Evolutionary conservation across 495 filamentous ascomycete species (phyloP), one percentile per base, ranked within the genome.

Genomic region (Sphaerosporella brunnea): DNA sequence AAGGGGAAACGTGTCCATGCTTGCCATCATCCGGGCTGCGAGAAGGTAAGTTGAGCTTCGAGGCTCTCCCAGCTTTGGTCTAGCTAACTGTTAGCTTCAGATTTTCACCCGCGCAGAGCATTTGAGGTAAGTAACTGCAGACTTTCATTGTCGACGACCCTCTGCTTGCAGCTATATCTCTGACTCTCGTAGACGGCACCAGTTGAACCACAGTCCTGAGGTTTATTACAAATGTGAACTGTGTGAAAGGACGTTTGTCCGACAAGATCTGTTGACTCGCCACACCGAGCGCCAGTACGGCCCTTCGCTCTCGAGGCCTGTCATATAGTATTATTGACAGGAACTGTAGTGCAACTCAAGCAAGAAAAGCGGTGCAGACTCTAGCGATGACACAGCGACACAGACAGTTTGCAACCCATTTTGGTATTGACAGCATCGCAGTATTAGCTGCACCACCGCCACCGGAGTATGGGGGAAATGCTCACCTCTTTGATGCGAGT

Each of bases 211-310:
- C 23, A 61, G 53, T 42, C 58, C 58, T 20, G 58, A 61, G 35
- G 58, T 61, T 9, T 53, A 48, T 49, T 61, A 61, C 42, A 61
- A 61, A 56, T 61, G 58, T 49, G 58, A 61, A 20, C 52, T 61
- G 53, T 61, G 58, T 32, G 58, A 61, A 21, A 54, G 51, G 49
- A 61, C 58, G 23, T 61, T 61, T 51, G 58, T 61, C 28, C 53
- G 58, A 44, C 58, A 61, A 35, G 58, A 61, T 52, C 49, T 61
- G 8, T 39, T 61, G 24, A 59, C 58, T 45, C 58, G 58, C 19
- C 58, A 61, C 49, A 61, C 55, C 13, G 58, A 61, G 49, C 51
- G 58, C 48, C 58, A 61, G 58, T 61, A 23, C 47, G 58, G 50
- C 47, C 49, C 43, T 23, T 46, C 20, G 11, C 1, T 34, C 25